Conservation (phyloP, 148 eudicot genomes). For the Chenopodium quinoa region DNA sequence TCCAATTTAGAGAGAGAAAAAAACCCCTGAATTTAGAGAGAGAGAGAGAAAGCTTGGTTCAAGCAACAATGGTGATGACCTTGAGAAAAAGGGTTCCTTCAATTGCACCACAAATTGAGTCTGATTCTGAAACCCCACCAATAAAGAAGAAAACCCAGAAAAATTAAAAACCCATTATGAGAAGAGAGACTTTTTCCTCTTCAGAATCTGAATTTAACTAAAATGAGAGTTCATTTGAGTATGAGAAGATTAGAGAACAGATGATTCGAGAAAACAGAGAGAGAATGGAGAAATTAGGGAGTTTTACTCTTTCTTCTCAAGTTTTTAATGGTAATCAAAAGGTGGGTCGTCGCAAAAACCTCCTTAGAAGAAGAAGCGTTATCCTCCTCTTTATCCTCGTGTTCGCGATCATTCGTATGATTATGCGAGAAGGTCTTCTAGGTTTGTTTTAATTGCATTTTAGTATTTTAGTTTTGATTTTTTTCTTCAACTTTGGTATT, state of each 20-base stretch:
- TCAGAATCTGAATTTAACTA: neutral
- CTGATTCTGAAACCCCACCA: neutral
- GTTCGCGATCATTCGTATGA: constrained; percentile 22
- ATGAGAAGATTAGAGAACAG: constrained; percentile 54
- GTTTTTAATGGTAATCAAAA: constrained; percentile 8
- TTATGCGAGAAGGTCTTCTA: constrained; percentile 42
- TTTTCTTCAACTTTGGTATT: neutral
- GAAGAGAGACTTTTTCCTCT: neutral
- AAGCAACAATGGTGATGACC: constrained; percentile 34
- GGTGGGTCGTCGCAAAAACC: neutral
- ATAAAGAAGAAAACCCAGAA: neutral
- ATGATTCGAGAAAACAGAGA: constrained; percentile 59
- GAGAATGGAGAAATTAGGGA: constrained; percentile 61
- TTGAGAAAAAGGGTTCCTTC: constrained; percentile 22
- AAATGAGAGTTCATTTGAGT: constrained; percentile 28
- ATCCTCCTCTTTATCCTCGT: constrained; percentile 16
- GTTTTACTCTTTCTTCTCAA: constrained; percentile 44
- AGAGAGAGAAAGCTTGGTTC: neutral
- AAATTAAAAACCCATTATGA: neutral
- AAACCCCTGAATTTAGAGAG: neutral
- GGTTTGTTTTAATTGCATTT: constrained; percentile 25
- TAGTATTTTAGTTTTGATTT: neutral
- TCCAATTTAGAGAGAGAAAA: neutral
- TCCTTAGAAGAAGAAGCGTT: constrained; percentile 12
- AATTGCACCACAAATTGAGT: neutral